Evolutionary conservation across 1,139 yeast genomes (phyloP), one percentile per base, ranked within the genome.

Genomic region (Blastobotrys indianensis): DNA sequence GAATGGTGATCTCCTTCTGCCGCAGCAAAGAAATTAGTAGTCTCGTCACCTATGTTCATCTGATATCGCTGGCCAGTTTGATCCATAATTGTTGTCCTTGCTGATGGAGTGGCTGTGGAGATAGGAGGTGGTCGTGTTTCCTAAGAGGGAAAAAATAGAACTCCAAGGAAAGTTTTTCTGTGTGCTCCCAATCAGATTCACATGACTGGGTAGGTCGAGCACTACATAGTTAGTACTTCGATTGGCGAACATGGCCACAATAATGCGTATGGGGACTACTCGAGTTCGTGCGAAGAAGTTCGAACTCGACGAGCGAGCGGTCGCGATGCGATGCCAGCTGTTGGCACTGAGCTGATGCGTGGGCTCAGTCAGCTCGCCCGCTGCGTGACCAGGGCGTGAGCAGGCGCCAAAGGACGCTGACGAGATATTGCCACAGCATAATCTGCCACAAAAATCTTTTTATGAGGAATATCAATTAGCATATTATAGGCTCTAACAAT

Each of bases 11-110:
- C 35, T 32, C 32, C 42, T 15, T 30, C 41, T 10, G 42, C 36
- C 9, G 36, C 42, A 20, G 46, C 46, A 25, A 39, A 39, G 25
- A 43, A 43, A 17, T 38, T 38, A 25, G 42, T 33, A n/a, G 36
- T 39, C 32, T 43, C 46, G 25, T 43, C 46, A n/a, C 41, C 41
- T 33, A 32, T 38, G 29, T 38, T 15, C 12, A 43, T 43, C 6
- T 34, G 42, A 28, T 43, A 43, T 11, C 29, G 38, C 32, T 32
- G 46, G 32, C 37, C 32, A 20, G 28, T 23, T 25, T 32, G 29
- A 16, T 39, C 46, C 46, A 43, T 43, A 2, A 13, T 36, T 17
- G n/a, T 17, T n/a, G n/a, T 16, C 23, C 4, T 17, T 16, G 29
- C 30, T 20, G 15, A 8, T 16, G 16, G 28, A 13, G 29, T 25